Evolutionary conservation across 345 rosid species (phyloP).

Genomic region (Toxicodendron radicans): DNA sequence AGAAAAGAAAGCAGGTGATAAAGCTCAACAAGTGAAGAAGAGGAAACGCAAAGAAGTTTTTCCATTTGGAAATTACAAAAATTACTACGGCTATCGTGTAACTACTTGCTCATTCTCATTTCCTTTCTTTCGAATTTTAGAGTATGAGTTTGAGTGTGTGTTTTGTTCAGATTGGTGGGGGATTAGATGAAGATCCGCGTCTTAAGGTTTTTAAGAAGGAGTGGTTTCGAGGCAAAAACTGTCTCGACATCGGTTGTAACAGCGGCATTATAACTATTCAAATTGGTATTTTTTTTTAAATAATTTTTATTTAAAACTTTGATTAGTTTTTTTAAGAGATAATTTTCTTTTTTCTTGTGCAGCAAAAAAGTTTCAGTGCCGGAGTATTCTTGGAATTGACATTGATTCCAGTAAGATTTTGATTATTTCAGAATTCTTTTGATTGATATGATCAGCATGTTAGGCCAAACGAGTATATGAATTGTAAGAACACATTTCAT

Average conservation of each 20-base stretch:
- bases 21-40: constrained; percentile 38
- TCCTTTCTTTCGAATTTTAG: background rate
- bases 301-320: background rate
- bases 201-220: constrained; percentile 69
- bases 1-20: constrained; percentile 8
- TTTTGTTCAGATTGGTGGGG: constrained; percentile 56
- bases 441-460: background rate
- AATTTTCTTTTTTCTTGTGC: constrained; percentile 29
- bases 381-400: constrained; percentile 80
- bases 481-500: too few species aligned
- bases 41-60: constrained; percentile 47
- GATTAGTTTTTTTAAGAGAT: background rate
- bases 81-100: constrained; percentile 94
- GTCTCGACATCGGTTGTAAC: constrained; percentile 94
- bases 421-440: background rate
- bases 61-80: constrained; percentile 80
- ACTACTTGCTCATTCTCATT: background rate
- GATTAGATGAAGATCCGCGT: constrained; percentile 78
- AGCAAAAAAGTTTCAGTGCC: constrained; percentile 81
- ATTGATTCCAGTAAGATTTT: constrained; percentile 81
- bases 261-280: constrained; percentile 76
- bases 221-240: constrained; percentile 78
- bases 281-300: constrained; percentile 49
- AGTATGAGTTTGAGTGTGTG: background rate
- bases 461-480: too few species aligned